phyloP scores from a whole-genome alignment of 2,329 filamentous ascomycete species.

The Aureobasidium zeae region DNA sequence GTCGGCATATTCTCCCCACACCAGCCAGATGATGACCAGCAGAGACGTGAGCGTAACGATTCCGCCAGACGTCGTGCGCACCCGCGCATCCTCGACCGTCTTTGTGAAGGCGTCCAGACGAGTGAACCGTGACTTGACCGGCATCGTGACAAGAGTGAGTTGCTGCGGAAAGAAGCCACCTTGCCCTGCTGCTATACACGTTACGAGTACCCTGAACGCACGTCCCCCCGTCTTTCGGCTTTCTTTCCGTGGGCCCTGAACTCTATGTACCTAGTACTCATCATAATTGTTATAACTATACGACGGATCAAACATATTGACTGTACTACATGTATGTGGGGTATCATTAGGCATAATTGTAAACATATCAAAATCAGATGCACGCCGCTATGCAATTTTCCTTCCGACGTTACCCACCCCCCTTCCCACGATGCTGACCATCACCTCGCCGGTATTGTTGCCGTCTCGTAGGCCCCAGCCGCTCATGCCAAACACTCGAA shows the following conservation, averaged over 20 bases:
- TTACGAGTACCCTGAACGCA: not conserved
- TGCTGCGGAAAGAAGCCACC: constrained; percentile 5
- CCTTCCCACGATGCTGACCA: constrained; percentile 83
- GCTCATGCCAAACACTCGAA: constrained; percentile 79
- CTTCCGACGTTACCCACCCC: constrained; percentile 92
- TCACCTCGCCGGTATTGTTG: constrained; percentile 56
- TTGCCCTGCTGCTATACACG: constrained; percentile 7
- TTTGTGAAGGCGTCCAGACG: constrained; percentile 98
- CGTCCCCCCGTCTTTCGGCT: constrained; percentile 9
- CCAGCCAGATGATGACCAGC: constrained; percentile 75
- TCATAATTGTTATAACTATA: too few relatives aligned
- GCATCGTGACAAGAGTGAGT: constrained; percentile 47
- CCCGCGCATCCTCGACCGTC: constrained; percentile 93
- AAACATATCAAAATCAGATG: not conserved
- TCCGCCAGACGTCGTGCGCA: constrained; percentile 90
- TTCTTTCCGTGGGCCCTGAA: constrained; percentile 1
- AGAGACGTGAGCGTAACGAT: constrained; percentile 89
- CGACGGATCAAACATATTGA: too few relatives aligned
- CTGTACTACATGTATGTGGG: constrained; percentile 12
- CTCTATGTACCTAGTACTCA: too few relatives aligned
- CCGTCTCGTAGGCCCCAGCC: constrained; percentile 79
- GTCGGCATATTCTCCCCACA: constrained; percentile 93
- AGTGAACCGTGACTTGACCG: constrained; percentile 86
- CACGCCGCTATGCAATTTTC: constrained; percentile 55
- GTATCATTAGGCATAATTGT: constrained; percentile 18